phyloP scores from a whole-genome alignment of 805 yeast genomes.

The Barnettozyma botsteinii region DNA sequence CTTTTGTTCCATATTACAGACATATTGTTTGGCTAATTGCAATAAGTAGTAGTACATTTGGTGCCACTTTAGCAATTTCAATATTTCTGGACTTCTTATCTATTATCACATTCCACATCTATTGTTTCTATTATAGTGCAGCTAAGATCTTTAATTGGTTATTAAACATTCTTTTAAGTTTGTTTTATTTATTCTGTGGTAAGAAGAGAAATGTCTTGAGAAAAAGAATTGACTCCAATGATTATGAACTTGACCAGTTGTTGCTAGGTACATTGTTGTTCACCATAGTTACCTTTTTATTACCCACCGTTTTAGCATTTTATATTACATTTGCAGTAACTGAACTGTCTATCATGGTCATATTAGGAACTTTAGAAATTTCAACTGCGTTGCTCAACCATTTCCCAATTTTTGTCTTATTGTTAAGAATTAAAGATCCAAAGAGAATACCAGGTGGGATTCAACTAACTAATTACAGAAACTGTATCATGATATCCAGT shows the following conservation, averaged over 20 bases:
- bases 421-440: slow-evolving; percentile 76
- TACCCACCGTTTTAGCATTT: slow-evolving; percentile 86
- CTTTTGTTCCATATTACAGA: slow-evolving; percentile 26
- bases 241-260: slow-evolving; percentile 81
- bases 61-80: slow-evolving; percentile 68
- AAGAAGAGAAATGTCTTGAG: slow-evolving; percentile 80
- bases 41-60: slow-evolving; percentile 36
- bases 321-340: slow-evolving; percentile 66
- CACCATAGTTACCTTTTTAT: slow-evolving; percentile 66
- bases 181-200: slow-evolving; percentile 84
- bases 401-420: slow-evolving; percentile 77
- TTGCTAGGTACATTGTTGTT: slow-evolving; percentile 85
- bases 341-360: slow-evolving; percentile 44
- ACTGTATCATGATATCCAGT: slow-evolving; percentile 31
- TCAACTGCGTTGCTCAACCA: slow-evolving; percentile 65
- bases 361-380: slow-evolving; percentile 51
- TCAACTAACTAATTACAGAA: slow-evolving; percentile 18
- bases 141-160: slow-evolving; percentile 79
- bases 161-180: slow-evolving; percentile 56
- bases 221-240: slow-evolving; percentile 77
- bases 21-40: slow-evolving; percentile 33
- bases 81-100: slow-evolving; percentile 58
- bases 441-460: slow-evolving; percentile 61
- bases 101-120: slow-evolving; percentile 62
- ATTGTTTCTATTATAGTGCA: slow-evolving; percentile 71